Conservation (phyloP, 345 rosid species). For the Leavenworthia alabamica region DNA sequence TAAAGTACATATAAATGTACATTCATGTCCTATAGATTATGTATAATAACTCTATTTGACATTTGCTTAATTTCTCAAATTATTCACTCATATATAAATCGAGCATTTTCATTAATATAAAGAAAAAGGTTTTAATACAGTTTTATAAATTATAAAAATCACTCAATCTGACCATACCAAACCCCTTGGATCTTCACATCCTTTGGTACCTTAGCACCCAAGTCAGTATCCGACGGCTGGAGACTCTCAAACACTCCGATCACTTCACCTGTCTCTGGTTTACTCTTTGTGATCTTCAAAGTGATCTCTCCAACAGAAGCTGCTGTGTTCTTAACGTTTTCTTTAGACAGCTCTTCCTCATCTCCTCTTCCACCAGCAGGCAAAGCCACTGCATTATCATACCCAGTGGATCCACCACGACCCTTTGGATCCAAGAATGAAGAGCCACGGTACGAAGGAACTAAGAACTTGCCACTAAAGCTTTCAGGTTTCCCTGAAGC, state of each 20-base stretch:
- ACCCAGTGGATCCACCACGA: slow-evolving; percentile 87
- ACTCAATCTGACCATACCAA: slow-evolving; percentile 96
- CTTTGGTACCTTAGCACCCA: slow-evolving; percentile 94
- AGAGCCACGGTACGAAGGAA: slow-evolving; percentile 86
- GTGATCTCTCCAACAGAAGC: slow-evolving; percentile 82
- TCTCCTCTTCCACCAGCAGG: slow-evolving; percentile 85
- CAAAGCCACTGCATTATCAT: slow-evolving; percentile 81
- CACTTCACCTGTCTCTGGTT: slow-evolving; percentile 86
- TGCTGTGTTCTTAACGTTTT: slow-evolving; percentile 66
- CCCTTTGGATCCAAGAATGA: slow-evolving; percentile 99
- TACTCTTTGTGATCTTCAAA: slow-evolving; percentile 67
- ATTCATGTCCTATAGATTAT: too few species aligned
- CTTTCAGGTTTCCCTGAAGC: slow-evolving; percentile 84
- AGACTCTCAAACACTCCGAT: slow-evolving; percentile 93
- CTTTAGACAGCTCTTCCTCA: slow-evolving; percentile 76
- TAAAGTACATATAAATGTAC: too few species aligned
- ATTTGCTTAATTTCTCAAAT: slow-evolving; percentile 4
- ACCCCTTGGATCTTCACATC: slow-evolving; percentile 93
- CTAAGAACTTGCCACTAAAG: slow-evolving; percentile 70
- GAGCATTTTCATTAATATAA: background rate
- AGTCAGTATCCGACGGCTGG: slow-evolving; percentile 97
- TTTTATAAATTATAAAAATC: slow-evolving; percentile 11
- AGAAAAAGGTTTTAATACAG: background rate
- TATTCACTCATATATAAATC: background rate
- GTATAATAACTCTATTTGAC: too few species aligned